phyloP scores from a whole-genome alignment of 345 rosid species.

The Eucalyptus melliodora region DNA sequence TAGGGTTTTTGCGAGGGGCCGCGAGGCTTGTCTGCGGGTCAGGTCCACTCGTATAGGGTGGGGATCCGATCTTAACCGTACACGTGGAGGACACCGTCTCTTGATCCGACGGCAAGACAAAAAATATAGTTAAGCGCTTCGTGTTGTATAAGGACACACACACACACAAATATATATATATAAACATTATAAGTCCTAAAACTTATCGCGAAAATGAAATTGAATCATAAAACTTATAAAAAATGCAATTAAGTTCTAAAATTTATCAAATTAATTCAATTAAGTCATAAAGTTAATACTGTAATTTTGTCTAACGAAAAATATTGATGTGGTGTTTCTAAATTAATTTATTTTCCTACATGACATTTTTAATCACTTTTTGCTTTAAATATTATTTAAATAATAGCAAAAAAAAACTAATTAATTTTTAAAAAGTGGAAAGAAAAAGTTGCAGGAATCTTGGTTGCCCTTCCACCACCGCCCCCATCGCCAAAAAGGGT shows the following conservation, averaged over 20 bases:
- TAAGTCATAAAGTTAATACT: rapidly evolving
- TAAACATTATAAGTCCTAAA: too few relatives aligned
- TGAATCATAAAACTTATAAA: rapidly evolving
- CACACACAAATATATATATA: too few relatives aligned
- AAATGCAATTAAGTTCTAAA: rapidly evolving
- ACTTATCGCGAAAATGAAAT: rapidly evolving
- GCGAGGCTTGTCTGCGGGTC: neutral
- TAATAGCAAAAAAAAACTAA: too few relatives aligned
- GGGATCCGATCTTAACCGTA: neutral
- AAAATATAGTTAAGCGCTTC: neutral
- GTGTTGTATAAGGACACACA: too few relatives aligned
- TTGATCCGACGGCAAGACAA: neutral
- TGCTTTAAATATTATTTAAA: too few relatives aligned
- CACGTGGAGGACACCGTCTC: neutral
- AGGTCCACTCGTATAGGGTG: neutral
- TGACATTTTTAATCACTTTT: too few relatives aligned
- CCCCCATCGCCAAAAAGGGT: rapidly evolving
- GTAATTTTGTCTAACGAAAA: rapidly evolving
- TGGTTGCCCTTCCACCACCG: rapidly evolving
- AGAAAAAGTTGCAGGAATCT: too few relatives aligned
- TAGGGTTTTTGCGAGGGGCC: conserved; percentile 23
- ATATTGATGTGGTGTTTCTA: too few relatives aligned
- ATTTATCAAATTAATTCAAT: too few relatives aligned
- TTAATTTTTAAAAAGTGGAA: too few relatives aligned
- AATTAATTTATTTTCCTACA: too few relatives aligned